Evolutionary conservation across 2,329 filamentous ascomycete species (phyloP), one percentile per base, ranked within the genome.

Genomic region (Ophiostoma piceae): DNA sequence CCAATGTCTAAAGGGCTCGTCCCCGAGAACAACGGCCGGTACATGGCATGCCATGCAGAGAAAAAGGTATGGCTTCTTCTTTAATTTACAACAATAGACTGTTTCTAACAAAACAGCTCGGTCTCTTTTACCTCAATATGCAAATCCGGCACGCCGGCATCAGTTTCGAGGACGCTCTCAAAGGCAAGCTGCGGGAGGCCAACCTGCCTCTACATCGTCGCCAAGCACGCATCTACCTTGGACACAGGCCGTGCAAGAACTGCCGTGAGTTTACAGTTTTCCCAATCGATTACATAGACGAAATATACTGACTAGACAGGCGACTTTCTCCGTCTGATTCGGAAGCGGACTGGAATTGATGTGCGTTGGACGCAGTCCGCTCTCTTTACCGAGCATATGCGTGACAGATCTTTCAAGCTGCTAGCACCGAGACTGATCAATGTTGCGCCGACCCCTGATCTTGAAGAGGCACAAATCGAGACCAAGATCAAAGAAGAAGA

Each of bases 191-290:
- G 1, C 60, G 39, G 0, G 11, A 35, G 0, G 39, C 12, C 0
- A 2, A 68, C 0, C 67, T 74, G 11, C 70, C 71, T 1, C 65
- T 60, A 14, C 9, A 39, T n/a, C 67, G 66, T 0, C 39, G 60
- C 22, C 19, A 19, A 3, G 72, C 73, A 14, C 51, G 19, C 12
- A 68, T 74, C 8, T 43, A 71, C 7, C 69, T 73, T 0, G 72
- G 73, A 3, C 73, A 73, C 54, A 72, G 67, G 35, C 72, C 73
- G 1, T 74, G 73, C 70, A 70, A 67, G 14, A 74, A 67, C 43
- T 74, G 73, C 64, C 32, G 71, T 73, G 47, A 2, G 72, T 72
- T 16, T 0, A 2, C 37, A 19, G 2, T 35, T 11, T 16, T 1
- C 5, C 41, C 8, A 5, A 19, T 29, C 16, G 14, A 35, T 4